Base-by-base conservation (phyloP, 768 basidiomycete species). In the Hypsizygus marmoreus region DNA sequence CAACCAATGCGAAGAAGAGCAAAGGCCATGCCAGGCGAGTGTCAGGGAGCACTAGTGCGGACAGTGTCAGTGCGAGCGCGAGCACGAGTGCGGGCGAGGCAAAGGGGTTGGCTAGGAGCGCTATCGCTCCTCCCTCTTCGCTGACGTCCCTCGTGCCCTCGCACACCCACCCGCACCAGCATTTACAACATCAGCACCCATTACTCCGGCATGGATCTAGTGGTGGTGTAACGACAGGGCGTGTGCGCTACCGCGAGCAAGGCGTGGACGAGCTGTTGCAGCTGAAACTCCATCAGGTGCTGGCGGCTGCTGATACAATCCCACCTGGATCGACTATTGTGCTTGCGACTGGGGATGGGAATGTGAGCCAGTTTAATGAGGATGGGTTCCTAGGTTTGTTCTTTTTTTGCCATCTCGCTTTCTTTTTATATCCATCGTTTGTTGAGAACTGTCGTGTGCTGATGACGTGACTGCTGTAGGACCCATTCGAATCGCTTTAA, bases 221-320 rank as follows among this genome's bases (percentile, higher is more conserved):
- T 20, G 6, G 35, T 20, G 52, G 44, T 22, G 45, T 44, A 28
- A 54, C 60, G 11, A 54, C 64, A 9, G 57, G 60, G 23, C 77
- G 80, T 26, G 65, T 83, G 43, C 79, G 82, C 26, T 91, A 85
- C 60, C 80, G 90, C 45, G 91, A 95, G 59, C 94, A 98, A 66
- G 93, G 91, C 9, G 95, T 98, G 2, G 95, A 98, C 62, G 95
- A 98, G 68, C 75, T 97, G 19, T 69, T 98, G 39, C 94, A 97
- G 65, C 74, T 97, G 47, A 97, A 98, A 63, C 74, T 97, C 23
- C 85, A 94, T 54, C 92, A 95, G 62, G 86, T 86, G 9, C 72
- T 97, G 40, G 83, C 86, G 8, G 81, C 79, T 33, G 75, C 79
- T 6, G 87, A 91, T 50, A 70, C 72, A 12, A 73, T 76, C 1